Evolutionary conservation across 257 asterid genomes (phyloP), one percentile per base, ranked within the genome.

Genomic region (Jacaranda mimosifolia): DNA sequence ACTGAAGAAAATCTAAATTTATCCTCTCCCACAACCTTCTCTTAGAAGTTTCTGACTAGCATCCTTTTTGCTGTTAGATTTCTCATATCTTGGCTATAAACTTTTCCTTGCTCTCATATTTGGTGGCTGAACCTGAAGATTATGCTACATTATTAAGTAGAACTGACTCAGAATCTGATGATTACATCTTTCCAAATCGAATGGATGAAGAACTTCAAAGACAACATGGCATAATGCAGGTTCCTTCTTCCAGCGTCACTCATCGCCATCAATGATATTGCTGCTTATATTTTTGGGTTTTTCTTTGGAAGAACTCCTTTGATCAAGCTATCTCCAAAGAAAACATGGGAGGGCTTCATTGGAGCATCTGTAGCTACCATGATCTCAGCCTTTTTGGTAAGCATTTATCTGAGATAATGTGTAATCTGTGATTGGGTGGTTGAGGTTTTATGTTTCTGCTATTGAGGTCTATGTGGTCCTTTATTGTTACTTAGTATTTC

Each of bases 231-330:
- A 55, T 75, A 48, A 59, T 89, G 92, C 98, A 93, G 98, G 98
- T 93, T 93, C 87, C 98, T 91, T 88, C 96, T 93, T 83, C 98
- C 98, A 63, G 98, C 97, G 78, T 93, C 97, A 57, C 97, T 93
- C 67, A 91, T 93, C 32, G 93, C 88, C 69, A 85, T 93, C 83
- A 89, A 91, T 62, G 98, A 93, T 70, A 86, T 88, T 59, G 97
- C 96, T 80, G 97, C 98, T 81, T 93, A 93, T 84, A 76, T 93
- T 62, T 91, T 89, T 21, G 98, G 98, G 17, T 93, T 93, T 84
- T 91, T 89, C 87, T 89, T 93, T 70, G 98, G 98, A 74, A 93
- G 81, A 87, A 93, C 98, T 77, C 98, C 98, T 77, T 82, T 91
- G 77, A 93, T 91, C 85, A 88, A 93, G 86, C 81, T 93, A 70